A percentile compares a stretch with the other conserved stretches of the same genome.
phyloP scores from a whole-genome alignment of 306 rosid species.

The Nissolia schottii region DNA sequence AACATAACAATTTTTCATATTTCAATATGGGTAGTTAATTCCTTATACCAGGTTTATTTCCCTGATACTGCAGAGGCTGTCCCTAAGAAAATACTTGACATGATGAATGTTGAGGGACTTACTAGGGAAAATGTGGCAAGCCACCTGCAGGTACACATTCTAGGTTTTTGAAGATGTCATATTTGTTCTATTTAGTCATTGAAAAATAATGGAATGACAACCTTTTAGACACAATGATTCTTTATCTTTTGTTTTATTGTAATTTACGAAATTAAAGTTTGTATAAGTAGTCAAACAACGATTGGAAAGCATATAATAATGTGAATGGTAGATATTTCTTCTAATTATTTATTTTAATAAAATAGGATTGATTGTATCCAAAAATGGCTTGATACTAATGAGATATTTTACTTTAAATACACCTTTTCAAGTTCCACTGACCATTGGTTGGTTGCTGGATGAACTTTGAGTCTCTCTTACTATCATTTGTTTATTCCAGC shows the following conservation, averaged over 20 bases:
- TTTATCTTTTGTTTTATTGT: background rate
- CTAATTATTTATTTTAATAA: background rate
- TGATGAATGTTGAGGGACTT: slow-evolving; percentile 83
- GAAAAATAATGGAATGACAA: background rate
- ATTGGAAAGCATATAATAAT: background rate
- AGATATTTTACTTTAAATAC: background rate
- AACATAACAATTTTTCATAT: background rate
- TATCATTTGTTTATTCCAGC: background rate
- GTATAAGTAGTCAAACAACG: background rate
- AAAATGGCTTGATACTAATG: background rate
- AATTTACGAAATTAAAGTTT: background rate
- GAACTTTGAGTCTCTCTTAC: background rate
- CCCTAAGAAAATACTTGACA: slow-evolving; percentile 88
- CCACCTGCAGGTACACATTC: slow-evolving; percentile 68
- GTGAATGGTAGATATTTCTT: background rate
- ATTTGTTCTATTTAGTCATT: background rate
- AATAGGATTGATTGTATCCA: background rate
- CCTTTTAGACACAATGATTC: background rate
- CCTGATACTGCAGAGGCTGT: slow-evolving; percentile 61
- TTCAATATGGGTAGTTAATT: background rate
- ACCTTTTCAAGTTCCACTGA: background rate
- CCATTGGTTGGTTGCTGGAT: background rate
- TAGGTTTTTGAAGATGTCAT: background rate
- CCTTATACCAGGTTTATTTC: slow-evolving; percentile 17
- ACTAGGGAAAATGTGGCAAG: slow-evolving; percentile 92